Percentiles rank a stretch among this genome's conserved stretches.
Evolutionary conservation across 768 basidiomycete genomes (phyloP).

Genomic region (Termitomyces sp.): DNA sequence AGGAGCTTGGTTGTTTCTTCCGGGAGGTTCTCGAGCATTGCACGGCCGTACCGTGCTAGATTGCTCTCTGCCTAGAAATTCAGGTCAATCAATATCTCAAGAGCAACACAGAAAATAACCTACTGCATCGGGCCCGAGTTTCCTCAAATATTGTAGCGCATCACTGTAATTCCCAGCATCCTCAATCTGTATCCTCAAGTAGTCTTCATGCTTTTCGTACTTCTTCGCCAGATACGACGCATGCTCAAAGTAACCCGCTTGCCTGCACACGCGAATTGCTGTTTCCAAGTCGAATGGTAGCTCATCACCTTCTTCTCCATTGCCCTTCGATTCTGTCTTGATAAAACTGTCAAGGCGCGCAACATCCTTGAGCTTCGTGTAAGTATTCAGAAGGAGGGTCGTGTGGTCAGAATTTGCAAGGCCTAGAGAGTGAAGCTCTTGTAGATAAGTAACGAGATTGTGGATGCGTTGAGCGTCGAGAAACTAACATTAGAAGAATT

Average conservation of each 20-base stretch:
- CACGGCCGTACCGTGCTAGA: slow-evolving; percentile 82
- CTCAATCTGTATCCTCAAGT: slow-evolving; percentile 89
- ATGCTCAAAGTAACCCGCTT: slow-evolving; percentile 95
- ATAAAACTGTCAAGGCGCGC: slow-evolving; percentile 87
- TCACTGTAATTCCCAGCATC: slow-evolving; percentile 80
- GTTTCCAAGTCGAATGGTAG: slow-evolving; percentile 97
- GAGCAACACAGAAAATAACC: slow-evolving; percentile 24
- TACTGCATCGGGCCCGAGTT: slow-evolving; percentile 75
- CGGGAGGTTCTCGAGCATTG: slow-evolving; percentile 76
- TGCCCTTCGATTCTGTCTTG: slow-evolving; percentile 70
- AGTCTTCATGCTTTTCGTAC: slow-evolving; percentile 90
- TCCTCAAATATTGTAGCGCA: slow-evolving; percentile 76
- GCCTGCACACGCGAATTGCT: slow-evolving; percentile 92
- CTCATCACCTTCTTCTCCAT: slow-evolving; percentile 49
- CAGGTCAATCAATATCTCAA: not conserved
- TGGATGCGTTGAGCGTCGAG: slow-evolving; percentile 95
- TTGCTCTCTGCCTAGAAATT: slow-evolving; percentile 71
- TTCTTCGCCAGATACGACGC: slow-evolving; percentile 91
- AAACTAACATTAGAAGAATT: slow-evolving; percentile 51
- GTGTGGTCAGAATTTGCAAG: slow-evolving; percentile 97
- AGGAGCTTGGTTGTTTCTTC: slow-evolving; percentile 87
- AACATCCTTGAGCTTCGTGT: slow-evolving; percentile 94
- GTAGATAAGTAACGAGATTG: slow-evolving; percentile 91
- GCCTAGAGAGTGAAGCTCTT: slow-evolving; percentile 86
- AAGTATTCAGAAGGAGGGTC: slow-evolving; percentile 92